A percentile compares a stretch with the other conserved stretches of the same genome.
Evolutionary conservation across 768 basidiomycete species (phyloP).

Genomic region (Austroboletus eburneus): DNA sequence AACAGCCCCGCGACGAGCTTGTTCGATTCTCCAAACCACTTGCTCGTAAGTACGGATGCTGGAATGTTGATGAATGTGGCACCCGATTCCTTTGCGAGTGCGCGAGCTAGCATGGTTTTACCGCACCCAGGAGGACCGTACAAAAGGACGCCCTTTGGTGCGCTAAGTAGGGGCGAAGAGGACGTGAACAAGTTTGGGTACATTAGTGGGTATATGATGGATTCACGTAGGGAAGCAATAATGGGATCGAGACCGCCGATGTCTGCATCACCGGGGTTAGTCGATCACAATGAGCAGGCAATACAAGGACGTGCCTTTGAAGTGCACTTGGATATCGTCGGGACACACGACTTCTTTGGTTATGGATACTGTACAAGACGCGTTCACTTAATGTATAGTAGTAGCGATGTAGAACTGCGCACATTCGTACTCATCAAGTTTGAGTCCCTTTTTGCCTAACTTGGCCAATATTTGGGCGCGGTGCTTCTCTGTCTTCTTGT

Average conservation of each 20-base stretch:
- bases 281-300: background rate
- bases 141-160: slow-evolving; percentile 93
- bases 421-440: slow-evolving; percentile 92
- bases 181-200: slow-evolving; percentile 86
- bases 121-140: slow-evolving; percentile 98
- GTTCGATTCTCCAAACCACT: slow-evolving; percentile 89
- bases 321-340: slow-evolving; percentile 76
- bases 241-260: slow-evolving; percentile 94
- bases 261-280: slow-evolving; percentile 39
- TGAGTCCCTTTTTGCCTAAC: slow-evolving; percentile 65
- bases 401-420: slow-evolving; percentile 23
- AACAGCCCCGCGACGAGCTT: slow-evolving; percentile 95
- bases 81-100: slow-evolving; percentile 93
- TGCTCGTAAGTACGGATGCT: slow-evolving; percentile 68
- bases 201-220: slow-evolving; percentile 90
- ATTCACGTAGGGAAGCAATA: slow-evolving; percentile 85
- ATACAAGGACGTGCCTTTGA: slow-evolving; percentile 50
- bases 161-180: slow-evolving; percentile 76
- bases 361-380: slow-evolving; percentile 59
- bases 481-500: slow-evolving; percentile 63
- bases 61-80: slow-evolving; percentile 94
- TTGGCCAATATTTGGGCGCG: slow-evolving; percentile 67
- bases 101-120: slow-evolving; percentile 99
- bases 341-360: slow-evolving; percentile 92
- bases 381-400: background rate